phyloP scores from a whole-genome alignment of 2,329 filamentous ascomycete species.

The Nannizzia gypsea region DNA sequence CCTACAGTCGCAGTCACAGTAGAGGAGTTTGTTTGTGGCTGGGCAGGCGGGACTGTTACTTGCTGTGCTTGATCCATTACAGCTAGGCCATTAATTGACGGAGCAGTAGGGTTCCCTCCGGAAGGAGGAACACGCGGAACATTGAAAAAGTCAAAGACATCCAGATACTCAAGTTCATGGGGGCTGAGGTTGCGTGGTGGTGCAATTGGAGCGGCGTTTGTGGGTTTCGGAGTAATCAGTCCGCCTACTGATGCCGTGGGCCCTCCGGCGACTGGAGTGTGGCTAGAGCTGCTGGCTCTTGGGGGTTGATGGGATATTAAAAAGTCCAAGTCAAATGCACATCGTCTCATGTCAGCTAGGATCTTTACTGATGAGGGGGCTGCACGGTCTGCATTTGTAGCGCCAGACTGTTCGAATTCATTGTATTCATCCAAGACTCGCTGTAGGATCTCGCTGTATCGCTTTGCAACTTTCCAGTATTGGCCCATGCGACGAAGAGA shows the following conservation, averaged over 20 bases:
- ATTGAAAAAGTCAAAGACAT: conserved; percentile 93
- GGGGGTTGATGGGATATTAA: conserved; percentile 71
- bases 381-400: conserved; percentile 49
- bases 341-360: conserved; percentile 79
- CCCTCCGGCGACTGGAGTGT: conserved; percentile 21
- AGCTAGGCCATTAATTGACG: background rate
- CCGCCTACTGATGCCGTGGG: background rate
- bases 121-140: conserved; percentile 57
- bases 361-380: conserved; percentile 78
- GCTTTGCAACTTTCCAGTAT: conserved; percentile 74
- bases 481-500: conserved; percentile 68
- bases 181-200: conserved; percentile 54
- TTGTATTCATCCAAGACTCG: conserved; percentile 77
- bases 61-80: background rate
- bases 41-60: background rate
- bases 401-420: conserved; percentile 53
- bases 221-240: conserved; percentile 10
- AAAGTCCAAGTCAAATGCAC: conserved; percentile 81
- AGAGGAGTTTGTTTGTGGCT: background rate
- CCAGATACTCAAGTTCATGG: conserved; percentile 79
- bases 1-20: background rate
- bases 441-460: conserved; percentile 68
- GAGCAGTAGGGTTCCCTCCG: background rate
- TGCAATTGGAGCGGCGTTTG: conserved; percentile 11
- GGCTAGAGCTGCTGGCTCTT: conserved; percentile 22